Evolutionary conservation across 805 yeast species (phyloP), one percentile per base, ranked within the genome.

Genomic region (Wickerhamomyces xylosicus): DNA sequence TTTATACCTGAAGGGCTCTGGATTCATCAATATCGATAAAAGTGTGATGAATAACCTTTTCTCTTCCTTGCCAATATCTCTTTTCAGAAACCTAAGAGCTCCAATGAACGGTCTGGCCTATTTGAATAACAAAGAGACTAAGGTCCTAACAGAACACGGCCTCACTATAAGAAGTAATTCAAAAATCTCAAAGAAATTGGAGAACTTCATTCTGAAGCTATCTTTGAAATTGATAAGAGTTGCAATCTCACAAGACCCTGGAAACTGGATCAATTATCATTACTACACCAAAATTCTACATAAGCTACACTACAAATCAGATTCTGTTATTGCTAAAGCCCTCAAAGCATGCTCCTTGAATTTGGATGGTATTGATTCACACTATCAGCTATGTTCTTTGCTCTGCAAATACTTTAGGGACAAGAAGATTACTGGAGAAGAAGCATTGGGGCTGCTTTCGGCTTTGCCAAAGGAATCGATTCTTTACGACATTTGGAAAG

Each of bases 101-200:
- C 87, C 90, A 2, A 76, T 83, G 86, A 67, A 66, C 14, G 75
- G 72, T 58, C 60, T 72, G 36, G 76, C 81, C 2, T 77, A 77
- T 47, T 59, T 65, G 22, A 37, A 36, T 1, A 19, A 42, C 2
- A 6, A 36, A 5, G 48, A 45, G n/a, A 34, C 27, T 5, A 43
- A 41, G 18, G 25, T 63, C 4, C 52, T 72, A 28, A 27, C 38
- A 2, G 35, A 38, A 3, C 33, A 40, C 17, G 47, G 42, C 2
- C 19, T 41, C 5, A 8, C 42, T 2, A 36, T 22, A 4, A 20
- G 25, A 7, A 7, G 9, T 10, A 21, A 21, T 21, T 21, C 25
- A 27, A 5, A 29, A 27, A 4, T 19, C 39, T 17, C 19, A 31
- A 1, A 25, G 47, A 9, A 37, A 6, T 47, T 37, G 33, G 20